These are phyloP conservation scores for Canna indica DNA, from an alignment of 176 grass and related monocot species.

Conservation along the genomic window DNA sequence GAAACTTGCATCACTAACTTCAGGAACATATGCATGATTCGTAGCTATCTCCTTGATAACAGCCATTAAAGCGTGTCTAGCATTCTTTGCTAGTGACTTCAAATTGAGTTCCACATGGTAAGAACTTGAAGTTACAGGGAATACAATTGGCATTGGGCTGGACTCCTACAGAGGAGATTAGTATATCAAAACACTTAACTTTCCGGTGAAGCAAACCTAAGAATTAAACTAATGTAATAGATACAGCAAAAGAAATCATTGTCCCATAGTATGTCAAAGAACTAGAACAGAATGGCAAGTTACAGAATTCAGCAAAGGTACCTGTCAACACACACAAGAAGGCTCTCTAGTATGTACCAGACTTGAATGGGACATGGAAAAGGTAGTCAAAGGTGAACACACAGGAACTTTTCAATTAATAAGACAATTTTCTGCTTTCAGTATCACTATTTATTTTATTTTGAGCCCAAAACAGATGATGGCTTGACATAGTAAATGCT, in stretches of 20 bases:
- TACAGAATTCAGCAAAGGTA: background rate
- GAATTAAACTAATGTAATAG: background rate
- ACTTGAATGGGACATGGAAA: background rate
- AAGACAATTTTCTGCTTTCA: background rate
- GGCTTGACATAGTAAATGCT: background rate
- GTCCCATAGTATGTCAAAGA: background rate
- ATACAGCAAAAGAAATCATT: background rate
- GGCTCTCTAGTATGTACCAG: background rate
- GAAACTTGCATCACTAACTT: constrained; percentile 26
- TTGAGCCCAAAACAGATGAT: too few species aligned
- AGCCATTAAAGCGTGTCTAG: constrained; percentile 53
- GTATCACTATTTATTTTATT: too few species aligned
- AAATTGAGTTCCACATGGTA: constrained; percentile 55
- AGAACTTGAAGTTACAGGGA: constrained; percentile 48
- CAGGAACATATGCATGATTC: constrained; percentile 7
- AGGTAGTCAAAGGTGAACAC: background rate
- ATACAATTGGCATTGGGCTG: constrained; percentile 31
- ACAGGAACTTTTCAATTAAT: background rate
- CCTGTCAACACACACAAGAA: too few species aligned
- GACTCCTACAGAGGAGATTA: constrained; percentile 28
- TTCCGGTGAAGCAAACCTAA: background rate
- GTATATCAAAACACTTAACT: background rate
- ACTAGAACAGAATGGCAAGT: background rate
- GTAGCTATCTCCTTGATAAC: constrained; percentile 48
- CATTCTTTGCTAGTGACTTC: constrained; percentile 42